Percentiles rank a stretch among this genome's conserved stretches.
Conservation (phyloP, 2,329 filamentous ascomycete species). For the Scytalidium lignicola region DNA sequence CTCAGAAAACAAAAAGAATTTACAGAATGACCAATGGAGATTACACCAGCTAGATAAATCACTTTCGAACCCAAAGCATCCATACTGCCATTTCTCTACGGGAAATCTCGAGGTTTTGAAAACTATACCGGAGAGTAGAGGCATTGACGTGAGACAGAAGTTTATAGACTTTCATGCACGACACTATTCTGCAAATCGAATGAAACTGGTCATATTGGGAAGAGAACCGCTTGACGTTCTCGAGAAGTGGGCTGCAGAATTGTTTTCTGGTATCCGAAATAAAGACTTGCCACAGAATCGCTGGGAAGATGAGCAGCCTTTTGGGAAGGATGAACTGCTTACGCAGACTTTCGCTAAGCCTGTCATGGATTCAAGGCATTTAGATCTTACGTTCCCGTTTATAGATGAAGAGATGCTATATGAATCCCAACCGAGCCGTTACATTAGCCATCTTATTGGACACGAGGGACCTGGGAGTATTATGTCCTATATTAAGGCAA, state of each 20-base stretch:
- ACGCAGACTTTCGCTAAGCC: slow-evolving; percentile 68
- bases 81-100: slow-evolving; percentile 69
- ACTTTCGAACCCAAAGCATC: slow-evolving; percentile 63
- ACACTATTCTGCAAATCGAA: slow-evolving; percentile 70
- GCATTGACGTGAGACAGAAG: slow-evolving; percentile 64
- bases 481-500: slow-evolving; percentile 65
- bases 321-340: slow-evolving; percentile 52
- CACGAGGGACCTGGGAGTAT: slow-evolving; percentile 73
- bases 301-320: slow-evolving; percentile 60
- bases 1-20: slow-evolving; percentile 76
- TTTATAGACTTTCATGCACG: slow-evolving; percentile 69
- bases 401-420: slow-evolving; percentile 64
- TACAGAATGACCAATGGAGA: slow-evolving; percentile 69
- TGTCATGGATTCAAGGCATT: slow-evolving; percentile 62
- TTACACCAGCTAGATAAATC: slow-evolving; percentile 67
- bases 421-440: slow-evolving; percentile 63
- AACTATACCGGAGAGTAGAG: slow-evolving; percentile 60
- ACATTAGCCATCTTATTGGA: slow-evolving; percentile 67
- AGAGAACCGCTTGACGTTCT: slow-evolving; percentile 62
- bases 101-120: slow-evolving; percentile 67
- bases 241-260: slow-evolving; percentile 62
- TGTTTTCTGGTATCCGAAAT: slow-evolving; percentile 64
- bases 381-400: slow-evolving; percentile 66
- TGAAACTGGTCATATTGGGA: slow-evolving; percentile 68
- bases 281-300: slow-evolving; percentile 60